Evolutionary conservation across 208 protist genomes (phyloP), one percentile per base, ranked within the genome.

Genomic region (Trypanosoma scelopori): DNA sequence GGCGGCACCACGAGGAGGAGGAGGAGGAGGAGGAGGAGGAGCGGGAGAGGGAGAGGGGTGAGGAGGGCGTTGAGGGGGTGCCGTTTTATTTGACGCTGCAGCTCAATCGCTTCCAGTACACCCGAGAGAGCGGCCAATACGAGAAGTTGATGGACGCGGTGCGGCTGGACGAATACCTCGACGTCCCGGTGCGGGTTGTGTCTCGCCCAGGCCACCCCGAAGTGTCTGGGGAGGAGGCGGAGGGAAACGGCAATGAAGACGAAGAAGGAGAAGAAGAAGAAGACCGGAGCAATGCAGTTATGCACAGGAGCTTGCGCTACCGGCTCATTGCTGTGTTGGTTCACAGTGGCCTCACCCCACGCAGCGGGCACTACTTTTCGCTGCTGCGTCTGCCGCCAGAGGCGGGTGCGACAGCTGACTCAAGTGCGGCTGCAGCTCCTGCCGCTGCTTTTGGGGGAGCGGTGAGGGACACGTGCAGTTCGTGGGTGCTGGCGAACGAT

Each of bases 401-500:
- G 7, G 50, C n/a, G 1, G 50, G 5, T 3, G 28, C 30, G 32
- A 9, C 32, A 37, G 32, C 32, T 3, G 32, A 37, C 9, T 11
- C 9, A 9, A 9, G 32, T 37, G 32, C 32, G 32, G 32, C 5
- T 3, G 9, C 9, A 11, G 32, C 32, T 37, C 9, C 32, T 37
- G 32, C 5, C 5, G 9, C 9, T 37, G 32, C 32, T 37, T 37
- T 9, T 37, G 32, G 5, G 32, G 32, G 32, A 37, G 9, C 32
- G 32, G 32, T 3, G 5, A 37, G 32, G 15, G 46, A 48, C 15
- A 53, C n/a, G 25, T 15, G 22, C 4, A 22, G 48, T 37, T 39
- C 56, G 35, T 89, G 84, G 84, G 74, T 84, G 32, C 77, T 85
- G 73, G 76, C 84, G 35, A 86, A 89, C 63, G 84, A 89, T 59